These are phyloP conservation scores for Sarcodon sp. DNA, from an alignment of 768 basidiomycete species.

Conservation along the genomic window DNA sequence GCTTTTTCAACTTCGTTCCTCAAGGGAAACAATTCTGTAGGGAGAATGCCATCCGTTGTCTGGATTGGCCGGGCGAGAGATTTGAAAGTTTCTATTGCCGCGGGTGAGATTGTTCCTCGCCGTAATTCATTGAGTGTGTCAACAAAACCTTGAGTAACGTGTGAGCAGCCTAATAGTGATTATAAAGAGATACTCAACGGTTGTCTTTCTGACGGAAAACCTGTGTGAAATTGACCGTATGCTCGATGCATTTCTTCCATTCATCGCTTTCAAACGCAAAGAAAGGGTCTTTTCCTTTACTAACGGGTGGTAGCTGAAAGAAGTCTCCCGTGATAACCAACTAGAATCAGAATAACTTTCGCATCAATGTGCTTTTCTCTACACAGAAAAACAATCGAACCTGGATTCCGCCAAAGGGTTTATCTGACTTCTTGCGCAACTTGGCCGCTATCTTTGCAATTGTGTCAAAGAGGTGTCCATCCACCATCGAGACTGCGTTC, in stretches of 20 bases:
- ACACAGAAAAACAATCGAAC: conserved; percentile 20
- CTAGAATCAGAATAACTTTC: conserved; percentile 13
- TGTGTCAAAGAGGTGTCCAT: conserved; percentile 48
- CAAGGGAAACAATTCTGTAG: conserved; percentile 49
- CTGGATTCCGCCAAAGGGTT: conserved; percentile 60
- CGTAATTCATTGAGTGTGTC: conserved; percentile 69
- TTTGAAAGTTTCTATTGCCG: conserved; percentile 34
- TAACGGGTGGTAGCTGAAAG: conserved; percentile 52
- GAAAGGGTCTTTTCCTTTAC: conserved; percentile 29
- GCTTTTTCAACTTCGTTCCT: conserved; percentile 58
- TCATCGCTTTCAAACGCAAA: conserved; percentile 56
- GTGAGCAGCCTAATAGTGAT: not conserved
- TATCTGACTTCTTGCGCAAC: conserved; percentile 33
- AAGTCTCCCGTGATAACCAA: conserved; percentile 54
- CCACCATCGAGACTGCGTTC: conserved; percentile 53
- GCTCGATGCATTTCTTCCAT: conserved; percentile 44
- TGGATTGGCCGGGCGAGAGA: conserved; percentile 25
- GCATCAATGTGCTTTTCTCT: not conserved
- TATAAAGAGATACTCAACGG: conserved; percentile 19
- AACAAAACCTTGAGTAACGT: conserved; percentile 37
- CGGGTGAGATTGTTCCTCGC: conserved; percentile 36
- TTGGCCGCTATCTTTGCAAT: conserved; percentile 36
- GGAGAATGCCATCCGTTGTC: conserved; percentile 20
- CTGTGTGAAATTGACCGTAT: conserved; percentile 52
- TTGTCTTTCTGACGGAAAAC: conserved; percentile 71